Evolutionary conservation across 805 yeast genomes (phyloP).

Genomic region (Saturnispora saitoi): DNA sequence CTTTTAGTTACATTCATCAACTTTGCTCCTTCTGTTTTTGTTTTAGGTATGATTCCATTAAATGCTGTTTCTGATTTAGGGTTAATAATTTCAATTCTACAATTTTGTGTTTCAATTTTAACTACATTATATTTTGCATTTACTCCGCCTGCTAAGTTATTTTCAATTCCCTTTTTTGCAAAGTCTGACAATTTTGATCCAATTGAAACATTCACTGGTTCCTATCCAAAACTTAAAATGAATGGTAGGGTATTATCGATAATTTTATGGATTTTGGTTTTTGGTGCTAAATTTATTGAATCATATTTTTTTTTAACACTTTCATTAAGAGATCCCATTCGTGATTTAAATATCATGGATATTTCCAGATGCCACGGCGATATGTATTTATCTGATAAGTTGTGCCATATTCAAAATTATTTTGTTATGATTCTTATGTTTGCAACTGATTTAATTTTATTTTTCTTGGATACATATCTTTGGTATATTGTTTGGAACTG

Average conservation of each 20-base stretch:
- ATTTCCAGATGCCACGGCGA: slow-evolving; percentile 39
- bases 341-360: slow-evolving; percentile 38
- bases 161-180: slow-evolving; percentile 18
- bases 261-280: slow-evolving; percentile 40
- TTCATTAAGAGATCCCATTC: slow-evolving; percentile 42
- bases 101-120: slow-evolving; percentile 34
- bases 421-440: slow-evolving; percentile 35
- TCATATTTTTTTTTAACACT: slow-evolving; percentile 47
- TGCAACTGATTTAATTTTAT: slow-evolving; percentile 39
- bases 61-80: slow-evolving; percentile 31
- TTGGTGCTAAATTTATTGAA: slow-evolving; percentile 41
- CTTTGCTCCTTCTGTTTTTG: slow-evolving; percentile 34
- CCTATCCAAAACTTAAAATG: slow-evolving; percentile 34
- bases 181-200: slow-evolving; percentile 25
- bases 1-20: slow-evolving; percentile 28
- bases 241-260: slow-evolving; percentile 34
- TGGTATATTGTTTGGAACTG: slow-evolving; percentile 55
- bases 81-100: slow-evolving; percentile 31
- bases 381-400: slow-evolving; percentile 29
- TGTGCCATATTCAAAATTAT: slow-evolving; percentile 36
- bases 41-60: slow-evolving; percentile 32
- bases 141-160: slow-evolving; percentile 30
- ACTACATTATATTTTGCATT: slow-evolving; percentile 37
- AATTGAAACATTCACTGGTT: slow-evolving; percentile 34
- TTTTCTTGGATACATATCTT: slow-evolving; percentile 46